These are phyloP conservation scores for Penicillium freii DNA, from an alignment of 2,329 filamentous ascomycete genomes.

Conservation along the genomic window DNA sequence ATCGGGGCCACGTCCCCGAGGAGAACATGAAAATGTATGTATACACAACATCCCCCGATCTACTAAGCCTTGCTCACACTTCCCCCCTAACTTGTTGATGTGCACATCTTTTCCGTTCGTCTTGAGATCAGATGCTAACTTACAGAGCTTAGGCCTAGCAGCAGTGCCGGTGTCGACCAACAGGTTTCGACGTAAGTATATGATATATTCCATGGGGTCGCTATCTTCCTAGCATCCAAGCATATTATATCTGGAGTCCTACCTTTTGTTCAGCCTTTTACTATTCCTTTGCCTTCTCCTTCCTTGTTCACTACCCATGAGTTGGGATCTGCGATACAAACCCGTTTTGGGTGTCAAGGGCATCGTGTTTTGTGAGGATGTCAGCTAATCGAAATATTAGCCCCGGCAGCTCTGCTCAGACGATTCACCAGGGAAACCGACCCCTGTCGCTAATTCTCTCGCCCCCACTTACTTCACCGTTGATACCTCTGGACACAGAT, in stretches of 20 bases:
- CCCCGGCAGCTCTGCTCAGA: not conserved
- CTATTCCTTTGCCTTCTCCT: not conserved
- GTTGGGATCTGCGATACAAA: not conserved
- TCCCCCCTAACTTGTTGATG: not conserved
- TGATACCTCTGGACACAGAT: not conserved
- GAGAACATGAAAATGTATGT: not conserved
- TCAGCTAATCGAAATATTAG: not conserved
- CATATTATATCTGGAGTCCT: not conserved
- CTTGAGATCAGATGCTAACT: not conserved
- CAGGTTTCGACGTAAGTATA: not conserved
- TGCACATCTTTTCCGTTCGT: not conserved
- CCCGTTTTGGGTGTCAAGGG: not conserved
- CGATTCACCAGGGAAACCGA: not conserved
- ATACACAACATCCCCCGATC: not conserved
- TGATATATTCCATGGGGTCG: not conserved
- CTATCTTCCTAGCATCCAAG: not conserved
- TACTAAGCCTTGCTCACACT: not conserved
- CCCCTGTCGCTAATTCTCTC: not conserved
- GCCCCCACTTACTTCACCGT: not conserved
- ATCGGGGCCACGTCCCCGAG: not conserved
- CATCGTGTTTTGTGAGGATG: not conserved
- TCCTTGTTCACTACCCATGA: not conserved
- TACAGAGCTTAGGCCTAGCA: not conserved
- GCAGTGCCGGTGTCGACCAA: not conserved
- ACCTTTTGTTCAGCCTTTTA: not conserved